Evolutionary conservation across 345 rosid genomes (phyloP), one percentile per base, ranked within the genome.

Genomic region (Moricandia arvensis): DNA sequence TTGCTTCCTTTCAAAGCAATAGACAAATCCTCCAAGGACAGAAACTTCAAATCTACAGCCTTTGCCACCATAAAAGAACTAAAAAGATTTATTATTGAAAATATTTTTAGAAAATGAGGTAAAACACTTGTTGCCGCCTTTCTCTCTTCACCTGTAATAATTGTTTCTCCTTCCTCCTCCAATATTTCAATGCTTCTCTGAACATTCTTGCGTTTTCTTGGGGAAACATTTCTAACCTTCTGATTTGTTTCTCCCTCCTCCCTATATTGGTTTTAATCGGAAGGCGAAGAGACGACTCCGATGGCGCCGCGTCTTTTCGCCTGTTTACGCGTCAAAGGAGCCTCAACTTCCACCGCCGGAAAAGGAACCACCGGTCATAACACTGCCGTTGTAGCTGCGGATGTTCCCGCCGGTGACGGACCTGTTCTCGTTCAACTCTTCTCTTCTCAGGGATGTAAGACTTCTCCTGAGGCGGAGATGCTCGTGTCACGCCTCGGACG

Each of bases 401-500:
- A 91, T 54, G 82, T 72, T 58, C 76, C 81, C 4, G 72, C 82
- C 0, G 86, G 41, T 75, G 83, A 17, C 31, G 95, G 82, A 63
- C 82, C 85, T 51, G 82, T 93, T 26, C 53, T 93, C 75, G 96
- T 93, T 71, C 93, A 93, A 87, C 77, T 90, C 45, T 93, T 93
- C 78, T 85, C 98, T 0, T 93, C 98, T 0, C 98, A 93, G 82
- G 98, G 98, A 3, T 93, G 98, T 59, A 69, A 71, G 31, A 87
- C 90, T 8, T 93, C 98, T 3, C 91, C 90, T 15, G 91, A 81
- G 82, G 98, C 90, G 6, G 98, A 93, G 86, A 16, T 93, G 79
- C 76, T 90, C 63, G 75, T 86, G 54, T 90, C 98, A 1, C 85
- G 96, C 77, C 87, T 93, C 4, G 96, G 96, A 30, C 84, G 98